phyloP scores from a whole-genome alignment of 2,329 filamentous ascomycete species.

The Aspergillus melleus region DNA sequence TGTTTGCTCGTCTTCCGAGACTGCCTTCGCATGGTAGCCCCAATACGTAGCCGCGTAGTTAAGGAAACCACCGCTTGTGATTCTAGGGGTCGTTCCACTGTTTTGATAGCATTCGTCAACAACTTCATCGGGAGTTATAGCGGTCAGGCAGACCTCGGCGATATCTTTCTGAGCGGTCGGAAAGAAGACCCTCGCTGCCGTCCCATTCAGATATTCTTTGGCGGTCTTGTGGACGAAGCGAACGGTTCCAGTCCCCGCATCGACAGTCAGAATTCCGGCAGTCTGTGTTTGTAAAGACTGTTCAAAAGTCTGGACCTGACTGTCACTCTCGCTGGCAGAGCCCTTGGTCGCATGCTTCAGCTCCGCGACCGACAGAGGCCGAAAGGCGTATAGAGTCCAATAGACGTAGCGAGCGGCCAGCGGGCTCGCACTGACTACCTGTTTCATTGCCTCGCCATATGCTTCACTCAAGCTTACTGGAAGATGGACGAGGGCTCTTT shows the following conservation, averaged over 20 bases:
- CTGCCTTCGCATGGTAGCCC: constrained; percentile 30
- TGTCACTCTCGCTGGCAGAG: neutral
- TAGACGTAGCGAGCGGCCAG: constrained; percentile 25
- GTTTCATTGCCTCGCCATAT: constrained; percentile 33
- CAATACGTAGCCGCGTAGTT: constrained; percentile 31
- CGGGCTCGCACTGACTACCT: constrained; percentile 23
- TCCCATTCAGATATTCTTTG: constrained; percentile 29
- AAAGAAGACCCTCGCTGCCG: constrained; percentile 32
- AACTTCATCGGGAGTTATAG: constrained; percentile 30
- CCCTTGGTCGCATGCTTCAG: constrained; percentile 21
- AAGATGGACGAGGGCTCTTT: constrained; percentile 25
- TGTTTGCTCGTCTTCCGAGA: constrained; percentile 30
- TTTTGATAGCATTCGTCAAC: constrained; percentile 34
- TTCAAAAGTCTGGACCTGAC: constrained; percentile 18
- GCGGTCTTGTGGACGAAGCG: constrained; percentile 32
- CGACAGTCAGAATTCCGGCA: constrained; percentile 28
- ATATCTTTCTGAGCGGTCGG: constrained; percentile 29
- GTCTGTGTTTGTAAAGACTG: constrained; percentile 15
- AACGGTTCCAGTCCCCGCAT: constrained; percentile 26
- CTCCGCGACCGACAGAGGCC: constrained; percentile 27
- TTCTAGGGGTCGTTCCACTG: constrained; percentile 11
- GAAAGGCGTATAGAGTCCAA: constrained; percentile 28
- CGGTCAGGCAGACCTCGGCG: constrained; percentile 28
- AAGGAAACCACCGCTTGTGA: constrained; percentile 14
- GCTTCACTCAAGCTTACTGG: constrained; percentile 30